Evolutionary conservation across 2,329 filamentous ascomycete genomes (phyloP).

Genomic region (Mariannaea sp.): DNA sequence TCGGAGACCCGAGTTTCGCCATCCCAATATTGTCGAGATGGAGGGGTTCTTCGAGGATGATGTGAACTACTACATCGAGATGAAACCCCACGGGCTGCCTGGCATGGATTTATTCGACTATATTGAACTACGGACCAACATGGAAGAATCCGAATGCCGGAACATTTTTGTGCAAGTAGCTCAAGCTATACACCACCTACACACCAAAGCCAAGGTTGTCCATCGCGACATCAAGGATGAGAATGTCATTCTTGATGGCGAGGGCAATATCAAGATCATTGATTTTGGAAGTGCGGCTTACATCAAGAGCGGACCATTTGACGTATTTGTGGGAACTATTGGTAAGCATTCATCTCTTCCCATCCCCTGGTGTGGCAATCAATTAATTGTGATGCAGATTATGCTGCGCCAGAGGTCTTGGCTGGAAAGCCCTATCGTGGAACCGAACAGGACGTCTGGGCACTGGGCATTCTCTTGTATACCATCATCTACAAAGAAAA

Average conservation of each 20-base stretch:
- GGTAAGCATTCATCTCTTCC: constrained; percentile 60
- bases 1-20: constrained; percentile 69
- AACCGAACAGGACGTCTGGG: constrained; percentile 98
- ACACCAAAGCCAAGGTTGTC: constrained; percentile 88
- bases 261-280: constrained; percentile 94
- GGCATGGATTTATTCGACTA: constrained; percentile 99
- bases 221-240: constrained; percentile 99
- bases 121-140: constrained; percentile 92
- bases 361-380: constrained; percentile 2
- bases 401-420: constrained; percentile 96
- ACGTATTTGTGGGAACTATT: constrained; percentile 98
- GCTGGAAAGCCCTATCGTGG: constrained; percentile 90
- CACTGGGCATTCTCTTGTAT: constrained; percentile 93
- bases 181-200: constrained; percentile 85
- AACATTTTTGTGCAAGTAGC: constrained; percentile 96
- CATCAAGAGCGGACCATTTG: constrained; percentile 97
- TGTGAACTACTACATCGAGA: constrained; percentile 98
- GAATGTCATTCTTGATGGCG: constrained; percentile 94
- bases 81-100: constrained; percentile 91
- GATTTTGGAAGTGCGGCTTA: constrained; percentile 98
- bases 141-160: constrained; percentile 92
- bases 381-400: constrained; percentile 65
- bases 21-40: constrained; percentile 76
- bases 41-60: constrained; percentile 78
- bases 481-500: constrained; percentile 99